Percentiles rank a stretch among this genome's conserved stretches.
Conservation (phyloP, 2,329 filamentous ascomycete species). For the Phymatotrichopsis omnivora region DNA sequence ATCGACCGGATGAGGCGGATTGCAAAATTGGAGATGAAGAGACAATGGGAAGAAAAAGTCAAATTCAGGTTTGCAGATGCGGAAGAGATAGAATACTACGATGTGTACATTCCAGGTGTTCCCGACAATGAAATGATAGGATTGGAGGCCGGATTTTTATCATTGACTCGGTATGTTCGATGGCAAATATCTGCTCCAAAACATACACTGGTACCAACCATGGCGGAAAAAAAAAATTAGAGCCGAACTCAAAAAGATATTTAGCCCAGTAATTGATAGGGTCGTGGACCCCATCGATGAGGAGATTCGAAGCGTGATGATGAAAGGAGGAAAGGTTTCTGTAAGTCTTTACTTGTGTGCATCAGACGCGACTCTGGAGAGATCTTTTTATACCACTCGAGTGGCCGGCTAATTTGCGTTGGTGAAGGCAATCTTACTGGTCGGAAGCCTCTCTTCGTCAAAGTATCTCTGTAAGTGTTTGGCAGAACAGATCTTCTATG, state of each 20-base stretch:
- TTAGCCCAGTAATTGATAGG: slow-evolving; percentile 28
- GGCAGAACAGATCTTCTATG: too few species aligned
- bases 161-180: slow-evolving; percentile 13
- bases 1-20: slow-evolving; percentile 12
- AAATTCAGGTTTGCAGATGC: slow-evolving; percentile 9
- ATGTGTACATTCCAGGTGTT: slow-evolving; percentile 19
- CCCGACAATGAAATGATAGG: slow-evolving; percentile 11
- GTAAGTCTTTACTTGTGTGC: slow-evolving; percentile 14
- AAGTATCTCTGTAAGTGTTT: slow-evolving; percentile 17
- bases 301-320: slow-evolving; percentile 28
- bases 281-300: slow-evolving; percentile 28
- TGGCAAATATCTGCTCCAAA: background rate
- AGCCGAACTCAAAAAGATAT: slow-evolving; percentile 29
- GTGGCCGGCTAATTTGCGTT: too few species aligned
- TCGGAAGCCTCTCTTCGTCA: slow-evolving; percentile 22
- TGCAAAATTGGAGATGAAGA: slow-evolving; percentile 34
- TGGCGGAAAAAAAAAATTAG: slow-evolving; percentile 55
- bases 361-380: too few species aligned
- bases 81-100: slow-evolving; percentile 1
- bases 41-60: slow-evolving; percentile 16
- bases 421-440: slow-evolving; percentile 21
- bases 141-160: slow-evolving; percentile 23
- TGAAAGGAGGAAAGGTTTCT: slow-evolving; percentile 15
- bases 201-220: slow-evolving; percentile 47
- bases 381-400: background rate